These are phyloP conservation scores for Kalaharituber pfeilii DNA, from an alignment of 2,329 filamentous ascomycete species.

Conservation along the genomic window DNA sequence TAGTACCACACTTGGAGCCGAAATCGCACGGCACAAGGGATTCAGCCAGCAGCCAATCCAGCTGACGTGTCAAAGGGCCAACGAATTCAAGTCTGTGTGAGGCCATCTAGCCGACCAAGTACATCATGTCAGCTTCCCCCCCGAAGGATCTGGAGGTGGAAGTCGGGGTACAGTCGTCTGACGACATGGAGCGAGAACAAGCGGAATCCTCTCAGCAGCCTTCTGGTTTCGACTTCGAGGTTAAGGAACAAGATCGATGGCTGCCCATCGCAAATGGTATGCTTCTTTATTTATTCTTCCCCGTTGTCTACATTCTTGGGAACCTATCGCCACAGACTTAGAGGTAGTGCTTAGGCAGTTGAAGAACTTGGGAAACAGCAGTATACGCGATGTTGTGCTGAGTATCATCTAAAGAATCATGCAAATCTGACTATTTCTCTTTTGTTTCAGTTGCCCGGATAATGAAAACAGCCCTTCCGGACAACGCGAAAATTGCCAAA, in stretches of 20 bases:
- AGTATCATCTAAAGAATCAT: too few relatives aligned
- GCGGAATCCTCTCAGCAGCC: conserved; percentile 18
- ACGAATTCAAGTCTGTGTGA: neutral
- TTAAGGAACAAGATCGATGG: conserved; percentile 99
- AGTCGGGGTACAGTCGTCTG: conserved; percentile 78
- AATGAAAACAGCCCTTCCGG: conserved; percentile 94
- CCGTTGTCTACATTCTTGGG: too few relatives aligned
- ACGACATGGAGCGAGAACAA: conserved; percentile 67
- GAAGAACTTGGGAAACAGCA: too few relatives aligned
- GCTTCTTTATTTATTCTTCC: conserved; percentile 32
- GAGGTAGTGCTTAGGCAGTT: too few relatives aligned
- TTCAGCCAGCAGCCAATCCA: conserved; percentile 1
- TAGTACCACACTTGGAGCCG: conserved; percentile 1
- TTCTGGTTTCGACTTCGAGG: conserved; percentile 63
- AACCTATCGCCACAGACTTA: too few relatives aligned
- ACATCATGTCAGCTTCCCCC: conserved; percentile 73
- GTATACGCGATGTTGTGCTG: too few relatives aligned
- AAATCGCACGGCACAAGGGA: neutral
- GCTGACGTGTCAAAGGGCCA: conserved; percentile 2
- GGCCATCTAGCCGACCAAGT: neutral
- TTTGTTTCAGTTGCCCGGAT: conserved; percentile 68
- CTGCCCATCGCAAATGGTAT: conserved; percentile 99
- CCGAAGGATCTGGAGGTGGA: conserved; percentile 78
- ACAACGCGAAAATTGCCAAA: conserved; percentile 98
- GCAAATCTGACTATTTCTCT: too few relatives aligned